A percentile compares a stretch with the other conserved stretches of the same genome.
Evolutionary conservation across 1,284 basidiomycete genomes (phyloP).

Genomic region (Agroathelia rolfsii): DNA sequence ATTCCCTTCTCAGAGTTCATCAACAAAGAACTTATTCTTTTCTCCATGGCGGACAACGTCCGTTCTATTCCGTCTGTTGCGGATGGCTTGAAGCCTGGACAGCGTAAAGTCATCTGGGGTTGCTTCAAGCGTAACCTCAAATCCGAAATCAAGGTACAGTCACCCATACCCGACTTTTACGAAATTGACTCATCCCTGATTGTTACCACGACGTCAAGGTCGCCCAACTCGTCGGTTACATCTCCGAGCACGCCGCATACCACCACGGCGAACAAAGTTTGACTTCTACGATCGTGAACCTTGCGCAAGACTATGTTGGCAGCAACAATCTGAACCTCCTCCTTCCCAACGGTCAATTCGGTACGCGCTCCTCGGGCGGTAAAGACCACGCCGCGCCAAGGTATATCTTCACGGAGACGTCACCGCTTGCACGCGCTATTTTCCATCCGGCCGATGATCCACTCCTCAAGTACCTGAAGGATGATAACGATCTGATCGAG

Average conservation of each 20-base stretch:
- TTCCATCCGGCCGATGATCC: conserved; percentile 85
- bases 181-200: conserved; percentile 2
- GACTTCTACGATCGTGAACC: conserved; percentile 82
- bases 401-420: conserved; percentile 91
- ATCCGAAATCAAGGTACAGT: conserved; percentile 77
- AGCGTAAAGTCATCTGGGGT: conserved; percentile 93
- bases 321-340: conserved; percentile 95
- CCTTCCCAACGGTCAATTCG: conserved; percentile 90
- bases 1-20: conserved; percentile 93
- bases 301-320: conserved; percentile 93
- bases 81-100: conserved; percentile 98
- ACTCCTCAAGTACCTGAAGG: conserved; percentile 75
- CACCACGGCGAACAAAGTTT: conserved; percentile 93
- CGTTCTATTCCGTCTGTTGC: conserved; percentile 90
- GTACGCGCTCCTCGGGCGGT: conserved; percentile 84
- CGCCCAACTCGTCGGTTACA: conserved; percentile 90
- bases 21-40: conserved; percentile 96
- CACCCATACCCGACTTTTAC: conserved; percentile 1
- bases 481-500: conserved; percentile 86
- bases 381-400: conserved; percentile 95
- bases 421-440: conserved; percentile 68
- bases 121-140: conserved; percentile 94
- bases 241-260: conserved; percentile 90
- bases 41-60: conserved; percentile 99
- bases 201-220: conserved; percentile 40